Evolutionary conservation across 2,329 filamentous ascomycete species (phyloP), one percentile per base, ranked within the genome.

Genomic region (Trichophyton mentagrophytes): DNA sequence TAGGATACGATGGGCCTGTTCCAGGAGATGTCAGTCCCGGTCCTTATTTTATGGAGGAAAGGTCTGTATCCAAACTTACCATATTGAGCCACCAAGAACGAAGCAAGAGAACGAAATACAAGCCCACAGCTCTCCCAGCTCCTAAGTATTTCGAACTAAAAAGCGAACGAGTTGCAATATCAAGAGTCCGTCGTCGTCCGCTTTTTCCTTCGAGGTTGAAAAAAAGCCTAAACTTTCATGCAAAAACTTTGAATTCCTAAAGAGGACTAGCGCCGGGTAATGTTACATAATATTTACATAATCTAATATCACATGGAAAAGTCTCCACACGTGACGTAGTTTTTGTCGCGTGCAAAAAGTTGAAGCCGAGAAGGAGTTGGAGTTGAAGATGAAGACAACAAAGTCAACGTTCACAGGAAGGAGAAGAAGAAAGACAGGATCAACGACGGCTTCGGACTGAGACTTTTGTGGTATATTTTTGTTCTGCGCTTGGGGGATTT

Each of bases 1-100:
- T 79, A 99, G 86, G 76, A 96, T 88, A 70, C 90, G 89, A 80
- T 97, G 90, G 73, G 92, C 92, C 92, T 96, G 55, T 58, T 27
- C 25, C 25, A 27, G 8, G 9, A 40, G 15, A 8, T 13, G 58
- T 61, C 36, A 58, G 46, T 42, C 60, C 13, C n/a, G 27, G 3
- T 15, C 27, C 33, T 30, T 25, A 38, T 25, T 17, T n/a, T 3
- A n/a, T 9, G 3, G 51, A 36, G 51, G 2, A 27, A 38, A 55
- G 15, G 44, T 11, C 6, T 20, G 5, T 22, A 53, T 55, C 27
- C 51, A 36, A 49, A 33, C 57, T 59, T 38, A 59, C 57, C 57
- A 59, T 59, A 17, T 20, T 58, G 56, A 58, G 8, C 36, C 36
- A 46, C 22, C 22, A 27, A 27, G 36, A 58, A 46, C 42, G 38